Evolutionary conservation across 2,329 filamentous ascomycete genomes (phyloP).

Genomic region (Verticillium dahliae): DNA sequence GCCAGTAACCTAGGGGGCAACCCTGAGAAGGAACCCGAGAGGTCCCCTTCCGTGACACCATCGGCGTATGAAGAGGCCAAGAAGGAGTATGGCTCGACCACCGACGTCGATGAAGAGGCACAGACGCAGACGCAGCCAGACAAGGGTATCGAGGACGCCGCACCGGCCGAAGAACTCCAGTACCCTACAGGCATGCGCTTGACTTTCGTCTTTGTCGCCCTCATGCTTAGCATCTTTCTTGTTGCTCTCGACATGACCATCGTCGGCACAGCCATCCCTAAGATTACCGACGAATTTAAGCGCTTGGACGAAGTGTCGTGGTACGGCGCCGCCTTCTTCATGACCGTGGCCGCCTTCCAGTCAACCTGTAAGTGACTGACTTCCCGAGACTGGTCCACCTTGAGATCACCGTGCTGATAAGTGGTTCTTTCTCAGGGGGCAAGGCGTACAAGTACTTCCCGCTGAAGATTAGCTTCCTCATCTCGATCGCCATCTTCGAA

Average conservation of each 20-base stretch:
- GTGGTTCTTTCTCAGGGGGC: conserved; percentile 38
- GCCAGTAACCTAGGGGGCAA: neutral
- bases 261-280: conserved; percentile 36
- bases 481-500: conserved; percentile 44
- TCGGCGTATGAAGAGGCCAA: conserved; percentile 4
- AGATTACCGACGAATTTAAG: conserved; percentile 34
- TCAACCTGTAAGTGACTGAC: conserved; percentile 18
- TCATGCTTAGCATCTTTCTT: conserved; percentile 31
- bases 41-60: conserved; percentile 6
- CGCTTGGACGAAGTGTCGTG: conserved; percentile 41
- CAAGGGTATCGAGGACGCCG: neutral
- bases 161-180: neutral
- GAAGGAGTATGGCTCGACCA: conserved; percentile 7
- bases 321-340: conserved; percentile 39
- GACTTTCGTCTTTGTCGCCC: conserved; percentile 25
- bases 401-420: neutral
- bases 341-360: conserved; percentile 33
- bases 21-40: conserved; percentile 4
- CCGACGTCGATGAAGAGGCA: conserved; percentile 8
- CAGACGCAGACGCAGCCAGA: neutral
- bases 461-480: conserved; percentile 40
- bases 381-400: neutral
- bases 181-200: conserved; percentile 16
- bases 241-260: conserved; percentile 34
- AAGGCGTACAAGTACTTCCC: conserved; percentile 38